Conservation (phyloP, 208 protist genomes). For the Leishmania braziliensis region DNA sequence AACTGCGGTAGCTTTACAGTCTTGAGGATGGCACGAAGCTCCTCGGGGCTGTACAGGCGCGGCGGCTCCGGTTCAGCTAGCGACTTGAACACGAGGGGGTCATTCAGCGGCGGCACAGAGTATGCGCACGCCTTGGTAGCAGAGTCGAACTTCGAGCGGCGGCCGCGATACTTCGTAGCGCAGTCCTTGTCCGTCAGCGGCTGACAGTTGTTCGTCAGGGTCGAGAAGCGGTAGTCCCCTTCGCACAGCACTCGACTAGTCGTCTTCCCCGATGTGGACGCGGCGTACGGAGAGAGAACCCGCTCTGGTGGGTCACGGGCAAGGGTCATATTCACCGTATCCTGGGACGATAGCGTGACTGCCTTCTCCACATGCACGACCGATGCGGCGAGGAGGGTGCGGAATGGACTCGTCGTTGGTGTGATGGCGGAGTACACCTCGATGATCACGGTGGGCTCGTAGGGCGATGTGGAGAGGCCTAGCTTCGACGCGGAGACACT, state of each 20-base stretch:
- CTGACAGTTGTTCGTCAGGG: constrained; percentile 9
- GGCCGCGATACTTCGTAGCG: constrained; percentile 25
- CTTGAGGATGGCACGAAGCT: constrained; percentile 16
- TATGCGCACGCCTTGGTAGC: constrained; percentile 10
- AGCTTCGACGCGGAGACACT: constrained; percentile 9
- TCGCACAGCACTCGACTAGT: constrained; percentile 28
- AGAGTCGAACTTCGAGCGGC: constrained; percentile 22
- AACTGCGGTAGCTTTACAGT: constrained; percentile 25
- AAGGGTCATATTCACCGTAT: constrained; percentile 25
- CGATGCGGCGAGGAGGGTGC: constrained; percentile 18
- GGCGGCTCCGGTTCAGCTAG: constrained; percentile 25
- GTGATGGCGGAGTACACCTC: constrained; percentile 20
- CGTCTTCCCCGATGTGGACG: constrained; percentile 8
- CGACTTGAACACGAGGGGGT: constrained; percentile 19
- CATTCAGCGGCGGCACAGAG: constrained; percentile 18
- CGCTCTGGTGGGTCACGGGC: constrained; percentile 22
- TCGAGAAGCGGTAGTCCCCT: constrained; percentile 33
- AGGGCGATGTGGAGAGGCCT: neutral
- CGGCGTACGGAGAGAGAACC: constrained; percentile 26
- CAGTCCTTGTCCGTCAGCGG: constrained; percentile 27
- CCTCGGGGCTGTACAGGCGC: constrained; percentile 17
- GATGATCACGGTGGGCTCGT: constrained; percentile 1
- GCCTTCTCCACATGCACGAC: constrained; percentile 15
- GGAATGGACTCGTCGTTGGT: constrained; percentile 24
- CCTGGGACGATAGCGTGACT: neutral